phyloP scores from a whole-genome alignment of 352 stramenopile species.

The Globisporangium camurandrum region DNA sequence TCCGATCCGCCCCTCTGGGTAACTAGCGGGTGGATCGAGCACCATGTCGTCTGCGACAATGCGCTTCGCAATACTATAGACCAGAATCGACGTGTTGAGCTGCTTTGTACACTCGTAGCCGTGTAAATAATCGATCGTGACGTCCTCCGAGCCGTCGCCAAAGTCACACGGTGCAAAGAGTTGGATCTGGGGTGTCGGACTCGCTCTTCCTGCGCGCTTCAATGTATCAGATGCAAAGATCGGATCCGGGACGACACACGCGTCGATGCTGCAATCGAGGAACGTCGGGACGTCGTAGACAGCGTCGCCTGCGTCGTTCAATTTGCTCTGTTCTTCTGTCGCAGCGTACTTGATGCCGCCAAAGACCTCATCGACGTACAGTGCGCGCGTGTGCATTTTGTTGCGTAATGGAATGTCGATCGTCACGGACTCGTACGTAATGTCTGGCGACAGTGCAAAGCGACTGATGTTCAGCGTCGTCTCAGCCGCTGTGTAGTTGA shows the following conservation, averaged over 20 bases:
- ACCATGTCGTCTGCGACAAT: conserved; percentile 30
- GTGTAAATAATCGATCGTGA: conserved; percentile 23
- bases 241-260: conserved; percentile 22
- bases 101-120: conserved; percentile 16
- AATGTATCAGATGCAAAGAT: conserved; percentile 6
- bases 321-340: neutral
- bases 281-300: conserved; percentile 10
- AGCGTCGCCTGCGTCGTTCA: neutral
- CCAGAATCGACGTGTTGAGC: conserved; percentile 31
- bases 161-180: conserved; percentile 28
- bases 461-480: conserved; percentile 22
- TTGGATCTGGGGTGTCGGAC: conserved; percentile 24
- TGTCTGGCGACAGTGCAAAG: conserved; percentile 18
- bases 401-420: conserved; percentile 31
- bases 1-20: conserved; percentile 9
- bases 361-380: conserved; percentile 4
- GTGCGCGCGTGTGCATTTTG: conserved; percentile 9
- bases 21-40: neutral
- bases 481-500: conserved; percentile 12
- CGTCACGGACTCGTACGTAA: conserved; percentile 31
- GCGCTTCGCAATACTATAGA: conserved; percentile 34
- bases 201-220: neutral
- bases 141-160: conserved; percentile 18
- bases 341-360: conserved; percentile 6
- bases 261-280: conserved; percentile 18